Base-by-base conservation (phyloP, 2,329 filamentous ascomycete genomes). In the Drechslerella dactyloides region DNA sequence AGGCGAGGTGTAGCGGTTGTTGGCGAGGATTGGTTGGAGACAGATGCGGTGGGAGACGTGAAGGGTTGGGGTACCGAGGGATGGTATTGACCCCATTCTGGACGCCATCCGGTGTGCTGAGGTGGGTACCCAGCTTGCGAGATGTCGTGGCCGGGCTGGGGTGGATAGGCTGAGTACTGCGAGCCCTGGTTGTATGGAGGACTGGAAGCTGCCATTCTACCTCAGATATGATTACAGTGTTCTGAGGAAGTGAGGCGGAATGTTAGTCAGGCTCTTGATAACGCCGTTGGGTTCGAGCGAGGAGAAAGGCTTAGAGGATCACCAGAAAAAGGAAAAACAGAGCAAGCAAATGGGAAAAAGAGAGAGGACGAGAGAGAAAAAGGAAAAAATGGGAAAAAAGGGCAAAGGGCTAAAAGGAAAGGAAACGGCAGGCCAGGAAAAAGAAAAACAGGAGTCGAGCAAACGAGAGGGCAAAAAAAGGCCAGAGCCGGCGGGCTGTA, bases 1-100 rank as follows among this genome's bases (percentile, higher is more conserved):
- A 72, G 37, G 54, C 68, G 68, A 10, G 68, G 68, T 35, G 68
- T 72, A 19, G 68, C 60, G 40, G 68, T 72, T 8, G 68, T 72
- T 6, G 68, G 68, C 27, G 68, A 72, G 23, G 68, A 74, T 69
- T 66, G 53, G 58, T 70, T 69, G 55, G 73, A 69, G 73, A 62
- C 69, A 64, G 73, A 78, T 69, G 64, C 73, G 70, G 74, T 79
- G 64, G 78, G 75, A 52, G 73, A 73, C 21, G 74, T 74, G 46
- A 69, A 74, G 33, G 63, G 51, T 69, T 74, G 53, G 19, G 69
- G 62, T 21, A 73, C 57, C 5, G 61, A 68, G n/a, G 61, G 61
- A 59, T 65, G 76, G 73, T 44, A 76, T 62, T 64, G 75, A 17
- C 69, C 63, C 69, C 69, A 68, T 73, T 73, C 63, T 46, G 62